These are phyloP conservation scores for Euphorbia peplus DNA, from an alignment of 345 rosid genomes.

Conservation along the genomic window DNA sequence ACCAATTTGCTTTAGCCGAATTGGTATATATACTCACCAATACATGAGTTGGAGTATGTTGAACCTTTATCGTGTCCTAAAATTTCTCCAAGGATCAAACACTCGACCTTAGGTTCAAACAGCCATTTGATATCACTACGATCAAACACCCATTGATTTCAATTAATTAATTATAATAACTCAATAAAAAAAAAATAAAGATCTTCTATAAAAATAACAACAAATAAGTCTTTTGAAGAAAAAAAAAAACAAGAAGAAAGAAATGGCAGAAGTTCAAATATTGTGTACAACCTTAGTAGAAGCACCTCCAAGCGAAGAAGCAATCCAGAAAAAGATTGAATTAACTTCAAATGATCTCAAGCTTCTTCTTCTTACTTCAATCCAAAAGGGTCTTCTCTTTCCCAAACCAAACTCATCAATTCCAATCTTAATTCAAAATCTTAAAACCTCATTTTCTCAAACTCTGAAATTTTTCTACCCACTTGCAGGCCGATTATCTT, in stretches of 20 bases:
- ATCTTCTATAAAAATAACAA: no score
- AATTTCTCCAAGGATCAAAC: no score
- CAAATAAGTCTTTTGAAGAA: no score
- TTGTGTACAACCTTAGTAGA: not conserved
- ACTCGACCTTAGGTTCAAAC: no score
- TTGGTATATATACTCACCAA: no score
- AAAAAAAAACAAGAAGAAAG: not conserved
- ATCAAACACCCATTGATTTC: no score
- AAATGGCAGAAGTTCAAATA: not conserved
- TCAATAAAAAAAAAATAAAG: no score
- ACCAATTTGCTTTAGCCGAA: no score
- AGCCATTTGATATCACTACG: no score
- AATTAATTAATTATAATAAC: no score
- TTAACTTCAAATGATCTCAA: slow-evolving; percentile 1
- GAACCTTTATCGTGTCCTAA: no score
- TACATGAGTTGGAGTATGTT: no score
- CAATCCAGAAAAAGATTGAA: not conserved
- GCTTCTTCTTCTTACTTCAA: not conserved
- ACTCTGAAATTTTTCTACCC: slow-evolving; percentile 36
- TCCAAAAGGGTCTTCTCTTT: slow-evolving; percentile 29
- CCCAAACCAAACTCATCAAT: slow-evolving; percentile 5
- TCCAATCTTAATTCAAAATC: slow-evolving; percentile 10
- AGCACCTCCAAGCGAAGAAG: not conserved
- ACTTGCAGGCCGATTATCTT: slow-evolving; percentile 42
- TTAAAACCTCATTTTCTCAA: slow-evolving; percentile 34